Conservation (phyloP, 805 yeast species). For the Yarrowia sp. region DNA sequence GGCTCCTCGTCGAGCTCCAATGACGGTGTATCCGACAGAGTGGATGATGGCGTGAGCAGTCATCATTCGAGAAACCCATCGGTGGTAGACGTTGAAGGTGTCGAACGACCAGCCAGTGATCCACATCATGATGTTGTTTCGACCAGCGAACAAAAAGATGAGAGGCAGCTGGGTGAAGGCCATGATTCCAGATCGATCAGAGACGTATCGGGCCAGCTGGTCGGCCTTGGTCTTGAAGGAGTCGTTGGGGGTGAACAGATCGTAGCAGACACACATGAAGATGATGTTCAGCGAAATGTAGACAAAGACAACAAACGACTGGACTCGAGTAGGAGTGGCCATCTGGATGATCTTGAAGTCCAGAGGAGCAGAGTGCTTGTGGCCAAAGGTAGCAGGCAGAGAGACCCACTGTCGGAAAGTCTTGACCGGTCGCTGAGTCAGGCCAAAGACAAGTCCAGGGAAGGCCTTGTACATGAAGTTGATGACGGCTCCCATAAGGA, state of each 20-base stretch:
- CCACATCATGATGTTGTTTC: slow-evolving; percentile 70
- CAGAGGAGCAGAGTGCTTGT: slow-evolving; percentile 47
- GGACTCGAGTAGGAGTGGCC: slow-evolving; percentile 55
- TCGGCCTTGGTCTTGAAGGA: slow-evolving; percentile 44
- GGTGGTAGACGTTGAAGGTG: slow-evolving; percentile 67
- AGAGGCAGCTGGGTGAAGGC: slow-evolving; percentile 46
- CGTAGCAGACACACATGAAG: slow-evolving; percentile 43
- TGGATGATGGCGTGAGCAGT: slow-evolving; percentile 45
- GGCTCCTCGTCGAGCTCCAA: slow-evolving; percentile 37
- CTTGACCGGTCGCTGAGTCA: slow-evolving; percentile 35
- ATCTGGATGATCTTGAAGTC: slow-evolving; percentile 41
- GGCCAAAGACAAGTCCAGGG: slow-evolving; percentile 16
- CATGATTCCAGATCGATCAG: slow-evolving; percentile 44
- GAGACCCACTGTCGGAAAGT: slow-evolving; percentile 47
- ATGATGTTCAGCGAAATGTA: slow-evolving; percentile 50
- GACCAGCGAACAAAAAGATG: slow-evolving; percentile 59
- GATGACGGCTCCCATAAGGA: slow-evolving; percentile 43
- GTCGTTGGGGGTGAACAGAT: slow-evolving; percentile 27
- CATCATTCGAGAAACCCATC: slow-evolving; percentile 48
- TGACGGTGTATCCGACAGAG: slow-evolving; percentile 40
- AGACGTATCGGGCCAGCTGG: slow-evolving; percentile 43
- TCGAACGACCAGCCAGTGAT: slow-evolving; percentile 68
- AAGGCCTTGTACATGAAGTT: slow-evolving; percentile 43
- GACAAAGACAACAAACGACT: slow-evolving; percentile 51
- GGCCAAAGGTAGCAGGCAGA: slow-evolving; percentile 49